phyloP scores from a whole-genome alignment of 768 basidiomycete genomes.

The Calocybe indica region DNA sequence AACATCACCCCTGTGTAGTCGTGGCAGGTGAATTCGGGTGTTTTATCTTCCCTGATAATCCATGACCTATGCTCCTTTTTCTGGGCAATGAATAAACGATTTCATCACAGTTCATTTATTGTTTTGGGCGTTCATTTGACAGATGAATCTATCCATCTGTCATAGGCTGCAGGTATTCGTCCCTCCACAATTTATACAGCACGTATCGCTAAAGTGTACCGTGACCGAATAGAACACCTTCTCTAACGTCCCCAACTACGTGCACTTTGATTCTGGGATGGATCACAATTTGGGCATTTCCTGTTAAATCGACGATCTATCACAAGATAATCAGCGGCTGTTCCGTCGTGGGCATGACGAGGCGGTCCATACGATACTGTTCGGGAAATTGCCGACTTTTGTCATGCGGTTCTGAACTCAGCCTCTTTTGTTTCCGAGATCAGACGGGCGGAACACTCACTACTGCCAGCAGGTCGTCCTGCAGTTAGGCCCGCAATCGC shows the following conservation, averaged over 20 bases:
- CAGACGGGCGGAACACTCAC: constrained; percentile 34
- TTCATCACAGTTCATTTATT: no score
- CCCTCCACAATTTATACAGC: no score
- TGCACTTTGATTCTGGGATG: constrained; percentile 1
- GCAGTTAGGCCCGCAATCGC: constrained; percentile 55
- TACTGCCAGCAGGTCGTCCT: constrained; percentile 69
- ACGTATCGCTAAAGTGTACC: no score
- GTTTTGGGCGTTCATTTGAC: no score
- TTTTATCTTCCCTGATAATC: no score
- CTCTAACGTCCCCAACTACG: constrained; percentile 4
- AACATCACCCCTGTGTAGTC: no score
- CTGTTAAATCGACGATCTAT: constrained; percentile 23
- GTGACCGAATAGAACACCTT: background rate
- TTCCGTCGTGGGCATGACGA: constrained; percentile 1
- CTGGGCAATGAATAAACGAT: no score
- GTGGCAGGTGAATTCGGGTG: no score
- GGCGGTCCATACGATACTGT: constrained; percentile 49
- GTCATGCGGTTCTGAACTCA: constrained; percentile 11
- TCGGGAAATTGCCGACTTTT: constrained; percentile 66
- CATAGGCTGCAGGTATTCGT: no score
- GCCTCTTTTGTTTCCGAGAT: constrained; percentile 8
- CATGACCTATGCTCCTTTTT: no score
- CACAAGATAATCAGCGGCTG: constrained; percentile 11
- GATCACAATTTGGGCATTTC: constrained; percentile 22
- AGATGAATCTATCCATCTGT: no score